Evolutionary conservation across 2,329 filamentous ascomycete species (phyloP).

Genomic region (Aspergillus sp.): DNA sequence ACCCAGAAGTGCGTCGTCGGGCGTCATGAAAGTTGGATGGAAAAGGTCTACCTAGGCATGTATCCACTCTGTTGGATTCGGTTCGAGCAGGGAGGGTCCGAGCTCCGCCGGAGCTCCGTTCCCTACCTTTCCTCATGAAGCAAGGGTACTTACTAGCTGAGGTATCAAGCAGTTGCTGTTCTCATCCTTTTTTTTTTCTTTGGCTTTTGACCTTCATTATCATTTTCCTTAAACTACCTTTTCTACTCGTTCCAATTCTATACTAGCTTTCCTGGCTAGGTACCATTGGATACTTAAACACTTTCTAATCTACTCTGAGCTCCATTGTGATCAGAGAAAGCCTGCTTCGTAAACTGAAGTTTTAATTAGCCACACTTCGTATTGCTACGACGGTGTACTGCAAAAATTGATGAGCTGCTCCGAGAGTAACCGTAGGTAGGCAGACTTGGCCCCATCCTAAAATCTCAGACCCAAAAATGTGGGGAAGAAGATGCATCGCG

Average conservation of each 20-base stretch:
- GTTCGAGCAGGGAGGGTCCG: conserved; percentile 24
- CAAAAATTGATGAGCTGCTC: neutral
- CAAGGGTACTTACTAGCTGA: no score
- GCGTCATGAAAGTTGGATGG: neutral
- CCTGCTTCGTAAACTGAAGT: neutral
- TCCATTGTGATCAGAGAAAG: neutral
- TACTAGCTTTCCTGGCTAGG: no score
- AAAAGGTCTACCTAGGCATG: neutral
- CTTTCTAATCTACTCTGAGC: neutral
- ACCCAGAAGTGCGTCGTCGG: neutral
- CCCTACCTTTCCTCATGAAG: neutral
- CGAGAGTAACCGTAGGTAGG: conserved; percentile 26
- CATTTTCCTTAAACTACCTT: no score
- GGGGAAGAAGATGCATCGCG: conserved; percentile 38
- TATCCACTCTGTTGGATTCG: neutral
- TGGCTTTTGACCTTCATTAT: no score
- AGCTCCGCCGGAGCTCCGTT: conserved; percentile 34
- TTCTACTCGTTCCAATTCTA: no score
- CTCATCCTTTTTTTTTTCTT: neutral
- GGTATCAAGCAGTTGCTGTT: no score
- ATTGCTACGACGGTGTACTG: neutral
- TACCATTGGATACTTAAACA: neutral
- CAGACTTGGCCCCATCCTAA: conserved; percentile 1
- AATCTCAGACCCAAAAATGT: conserved; percentile 27
- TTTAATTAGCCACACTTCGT: neutral